A percentile compares a stretch with the other conserved stretches of the same genome.
Evolutionary conservation across 2,329 filamentous ascomycete species (phyloP).

Genomic region (Dactylella cylindrospora): DNA sequence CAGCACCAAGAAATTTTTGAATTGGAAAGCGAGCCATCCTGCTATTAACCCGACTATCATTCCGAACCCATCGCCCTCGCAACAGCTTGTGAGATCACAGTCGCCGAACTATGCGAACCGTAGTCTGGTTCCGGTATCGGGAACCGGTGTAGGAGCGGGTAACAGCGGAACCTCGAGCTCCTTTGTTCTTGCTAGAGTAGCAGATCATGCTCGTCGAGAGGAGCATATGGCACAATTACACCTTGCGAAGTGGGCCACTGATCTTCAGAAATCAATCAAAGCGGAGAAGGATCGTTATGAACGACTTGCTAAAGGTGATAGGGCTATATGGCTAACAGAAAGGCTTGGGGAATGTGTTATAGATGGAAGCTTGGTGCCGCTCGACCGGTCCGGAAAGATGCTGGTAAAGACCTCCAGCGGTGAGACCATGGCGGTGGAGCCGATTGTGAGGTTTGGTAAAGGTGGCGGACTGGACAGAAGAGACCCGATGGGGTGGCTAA

Average conservation of each 20-base stretch:
- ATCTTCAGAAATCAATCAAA: slow-evolving; percentile 73
- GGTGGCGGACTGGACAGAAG: slow-evolving; percentile 17
- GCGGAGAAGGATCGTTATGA: slow-evolving; percentile 73
- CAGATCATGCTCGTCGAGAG: slow-evolving; percentile 62
- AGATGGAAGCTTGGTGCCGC: slow-evolving; percentile 64
- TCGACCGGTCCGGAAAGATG: slow-evolving; percentile 52
- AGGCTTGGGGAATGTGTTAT: slow-evolving; percentile 66
- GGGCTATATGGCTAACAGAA: slow-evolving; percentile 69
- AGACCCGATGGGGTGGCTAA: slow-evolving; percentile 41
- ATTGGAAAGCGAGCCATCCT: slow-evolving; percentile 58
- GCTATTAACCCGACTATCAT: slow-evolving; percentile 34
- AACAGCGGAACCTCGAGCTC: slow-evolving; percentile 52
- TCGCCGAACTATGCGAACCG: slow-evolving; percentile 46
- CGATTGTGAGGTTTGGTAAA: slow-evolving; percentile 33
- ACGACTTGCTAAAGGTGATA: slow-evolving; percentile 62
- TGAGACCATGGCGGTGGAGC: slow-evolving; percentile 22
- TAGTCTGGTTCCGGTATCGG: slow-evolving; percentile 19
- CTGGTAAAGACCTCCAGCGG: slow-evolving; percentile 25
- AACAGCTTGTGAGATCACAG: slow-evolving; percentile 50
- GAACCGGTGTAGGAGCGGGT: slow-evolving; percentile 25
- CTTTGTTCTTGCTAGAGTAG: slow-evolving; percentile 64
- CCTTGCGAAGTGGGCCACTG: slow-evolving; percentile 77
- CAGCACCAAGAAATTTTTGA: slow-evolving; percentile 76
- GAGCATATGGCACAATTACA: slow-evolving; percentile 67
- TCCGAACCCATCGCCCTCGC: slow-evolving; percentile 33